A percentile compares a stretch with the other conserved stretches of the same genome.
Evolutionary conservation across 2,329 filamentous ascomycete species (phyloP).

Genomic region (Phialophora macrospora): DNA sequence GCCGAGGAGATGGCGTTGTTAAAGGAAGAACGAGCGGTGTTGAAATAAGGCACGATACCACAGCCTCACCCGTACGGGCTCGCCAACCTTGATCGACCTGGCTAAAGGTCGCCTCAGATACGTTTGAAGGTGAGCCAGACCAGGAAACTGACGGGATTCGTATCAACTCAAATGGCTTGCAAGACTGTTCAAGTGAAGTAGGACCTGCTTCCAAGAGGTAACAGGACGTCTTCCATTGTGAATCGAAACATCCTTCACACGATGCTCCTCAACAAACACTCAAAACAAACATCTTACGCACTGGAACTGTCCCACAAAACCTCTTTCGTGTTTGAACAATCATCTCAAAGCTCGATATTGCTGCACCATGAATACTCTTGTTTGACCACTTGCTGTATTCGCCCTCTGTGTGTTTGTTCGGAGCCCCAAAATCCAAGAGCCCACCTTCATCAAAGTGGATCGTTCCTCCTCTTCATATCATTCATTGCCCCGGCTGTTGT

Average conservation of each 20-base stretch:
- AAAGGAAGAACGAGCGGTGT: not conserved
- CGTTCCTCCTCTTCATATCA: not conserved
- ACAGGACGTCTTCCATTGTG: not conserved
- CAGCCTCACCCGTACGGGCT: not conserved
- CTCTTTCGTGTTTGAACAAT: not conserved
- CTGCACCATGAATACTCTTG: not conserved
- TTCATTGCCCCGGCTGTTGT: not conserved
- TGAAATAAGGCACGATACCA: not conserved
- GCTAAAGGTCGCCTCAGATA: not conserved
- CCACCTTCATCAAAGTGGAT: not conserved
- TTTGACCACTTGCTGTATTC: not conserved
- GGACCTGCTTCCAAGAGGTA: not conserved
- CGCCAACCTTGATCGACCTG: not conserved
- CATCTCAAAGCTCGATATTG: not conserved
- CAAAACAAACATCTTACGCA: not conserved
- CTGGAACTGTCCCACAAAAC: not conserved
- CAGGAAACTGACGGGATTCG: not conserved
- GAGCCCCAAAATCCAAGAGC: not conserved
- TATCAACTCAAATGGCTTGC: not conserved
- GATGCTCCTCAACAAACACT: not conserved
- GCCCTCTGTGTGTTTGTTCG: not conserved
- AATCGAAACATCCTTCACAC: not conserved
- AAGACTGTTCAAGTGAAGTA: not conserved
- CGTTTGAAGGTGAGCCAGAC: not conserved
- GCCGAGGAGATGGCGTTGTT: not conserved